Evolutionary conservation across 164 flowering plant genomes (phyloP).

Genomic region (Litsea cubeba): DNA sequence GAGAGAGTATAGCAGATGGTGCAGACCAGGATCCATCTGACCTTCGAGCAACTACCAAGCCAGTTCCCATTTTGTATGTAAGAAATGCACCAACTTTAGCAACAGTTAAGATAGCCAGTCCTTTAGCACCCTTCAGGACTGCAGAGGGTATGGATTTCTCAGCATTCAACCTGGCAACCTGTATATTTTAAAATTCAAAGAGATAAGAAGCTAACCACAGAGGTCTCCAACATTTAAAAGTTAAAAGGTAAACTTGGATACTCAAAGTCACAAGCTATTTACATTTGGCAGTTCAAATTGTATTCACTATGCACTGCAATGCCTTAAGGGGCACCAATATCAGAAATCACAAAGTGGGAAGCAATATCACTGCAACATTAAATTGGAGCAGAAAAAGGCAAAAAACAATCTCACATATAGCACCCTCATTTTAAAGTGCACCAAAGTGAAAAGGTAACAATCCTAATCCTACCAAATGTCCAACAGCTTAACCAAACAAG

Average conservation of each 20-base stretch:
- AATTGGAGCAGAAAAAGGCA: neutral
- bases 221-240: neutral
- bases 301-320: neutral
- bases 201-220: neutral
- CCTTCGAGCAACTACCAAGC: slow-evolving; percentile 84
- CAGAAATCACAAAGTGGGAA: neutral
- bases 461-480: neutral
- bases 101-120: slow-evolving; percentile 84
- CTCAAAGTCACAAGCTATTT: neutral
- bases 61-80: slow-evolving; percentile 91
- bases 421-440: neutral
- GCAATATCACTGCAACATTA: neutral
- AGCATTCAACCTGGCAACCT: slow-evolving; percentile 73
- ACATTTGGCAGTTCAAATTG: neutral
- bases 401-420: neutral
- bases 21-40: slow-evolving; percentile 98
- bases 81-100: slow-evolving; percentile 78
- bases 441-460: neutral
- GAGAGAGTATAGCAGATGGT: slow-evolving; percentile 81
- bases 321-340: neutral
- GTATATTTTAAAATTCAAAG: slow-evolving; percentile 18
- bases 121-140: slow-evolving; percentile 81
- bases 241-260: neutral
- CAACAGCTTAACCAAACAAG: neutral
- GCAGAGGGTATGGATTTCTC: slow-evolving; percentile 78